Evolutionary conservation across 768 basidiomycete genomes (phyloP).

Genomic region (Suillus americanus): DNA sequence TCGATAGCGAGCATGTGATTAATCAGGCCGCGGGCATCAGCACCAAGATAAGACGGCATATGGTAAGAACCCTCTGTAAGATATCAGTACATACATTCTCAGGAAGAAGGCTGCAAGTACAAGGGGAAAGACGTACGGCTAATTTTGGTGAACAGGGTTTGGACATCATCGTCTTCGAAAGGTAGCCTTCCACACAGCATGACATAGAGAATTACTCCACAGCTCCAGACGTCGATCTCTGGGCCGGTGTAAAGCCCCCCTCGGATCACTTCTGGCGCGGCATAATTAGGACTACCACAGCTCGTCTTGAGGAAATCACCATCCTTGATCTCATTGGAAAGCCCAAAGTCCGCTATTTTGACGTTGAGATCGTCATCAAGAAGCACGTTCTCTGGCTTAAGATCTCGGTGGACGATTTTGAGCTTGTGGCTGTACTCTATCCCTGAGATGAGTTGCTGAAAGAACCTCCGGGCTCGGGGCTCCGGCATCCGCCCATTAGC

Average conservation of each 20-base stretch:
- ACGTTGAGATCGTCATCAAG: conserved; percentile 84
- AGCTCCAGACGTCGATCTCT: conserved; percentile 98
- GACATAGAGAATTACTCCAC: conserved; percentile 98
- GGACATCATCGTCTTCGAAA: conserved; percentile 97
- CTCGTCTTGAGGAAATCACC: conserved; percentile 97
- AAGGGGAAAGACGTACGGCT: conserved; percentile 54
- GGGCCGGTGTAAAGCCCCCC: conserved; percentile 96
- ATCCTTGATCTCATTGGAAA: conserved; percentile 94
- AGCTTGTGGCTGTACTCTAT: conserved; percentile 96
- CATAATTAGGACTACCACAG: conserved; percentile 98
- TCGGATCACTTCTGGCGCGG: conserved; percentile 96
- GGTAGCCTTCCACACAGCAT: conserved; percentile 95
- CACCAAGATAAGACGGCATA: conserved; percentile 77
- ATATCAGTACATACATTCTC: neutral
- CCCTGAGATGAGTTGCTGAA: conserved; percentile 97
- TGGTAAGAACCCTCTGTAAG: conserved; percentile 82
- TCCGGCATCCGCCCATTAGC: conserved; percentile 91
- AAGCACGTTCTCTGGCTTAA: conserved; percentile 96
- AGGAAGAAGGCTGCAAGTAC: neutral
- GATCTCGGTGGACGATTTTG: conserved; percentile 96
- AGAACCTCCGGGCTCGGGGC: conserved; percentile 85
- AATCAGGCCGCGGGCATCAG: conserved; percentile 78
- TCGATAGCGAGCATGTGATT: conserved; percentile 90
- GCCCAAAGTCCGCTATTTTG: conserved; percentile 99
- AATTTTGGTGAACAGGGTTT: conserved; percentile 91